A percentile compares a stretch with the other conserved stretches of the same genome.
These are phyloP conservation scores for Microcos paniculata DNA, from an alignment of 345 rosid species.

Conservation along the genomic window DNA sequence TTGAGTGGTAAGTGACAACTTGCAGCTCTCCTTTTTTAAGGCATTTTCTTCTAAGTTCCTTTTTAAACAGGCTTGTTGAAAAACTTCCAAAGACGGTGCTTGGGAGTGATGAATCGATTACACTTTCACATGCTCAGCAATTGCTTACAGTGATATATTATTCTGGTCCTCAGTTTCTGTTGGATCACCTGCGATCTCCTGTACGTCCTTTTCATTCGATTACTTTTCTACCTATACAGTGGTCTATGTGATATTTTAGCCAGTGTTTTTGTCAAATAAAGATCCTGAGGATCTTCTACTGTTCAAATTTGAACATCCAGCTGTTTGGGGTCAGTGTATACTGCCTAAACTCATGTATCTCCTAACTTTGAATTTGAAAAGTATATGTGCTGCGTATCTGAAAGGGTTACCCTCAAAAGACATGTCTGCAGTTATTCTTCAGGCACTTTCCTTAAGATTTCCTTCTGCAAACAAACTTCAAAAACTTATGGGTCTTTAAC, in stretches of 20 bases:
- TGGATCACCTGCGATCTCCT: slow-evolving; percentile 78
- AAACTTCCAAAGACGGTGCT: slow-evolving; percentile 87
- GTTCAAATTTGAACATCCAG: neutral
- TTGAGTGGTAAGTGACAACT: neutral
- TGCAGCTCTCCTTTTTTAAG: slow-evolving; percentile 7
- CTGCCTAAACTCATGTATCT: neutral
- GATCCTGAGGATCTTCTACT: neutral
- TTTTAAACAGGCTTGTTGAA: slow-evolving; percentile 60
- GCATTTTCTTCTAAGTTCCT: slow-evolving; percentile 6
- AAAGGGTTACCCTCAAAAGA: neutral
- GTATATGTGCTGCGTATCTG: neutral
- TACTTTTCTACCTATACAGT: neutral
- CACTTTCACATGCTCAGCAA: slow-evolving; percentile 70
- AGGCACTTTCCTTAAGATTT: neutral
- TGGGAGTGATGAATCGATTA: slow-evolving; percentile 65
- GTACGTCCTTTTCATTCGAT: slow-evolving; percentile 45
- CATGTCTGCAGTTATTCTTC: neutral
- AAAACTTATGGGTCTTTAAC: neutral
- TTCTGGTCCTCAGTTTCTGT: slow-evolving; percentile 76
- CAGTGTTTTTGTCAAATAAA: slow-evolving; percentile 2
- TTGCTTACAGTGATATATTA: slow-evolving; percentile 74
- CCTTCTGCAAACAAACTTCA: neutral
- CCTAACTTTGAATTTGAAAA: neutral
- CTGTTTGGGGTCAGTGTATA: neutral
- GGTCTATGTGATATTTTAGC: neutral